Evolutionary conservation across 2,329 filamentous ascomycete species (phyloP).

Genomic region (Drechslerella coelobrocha): DNA sequence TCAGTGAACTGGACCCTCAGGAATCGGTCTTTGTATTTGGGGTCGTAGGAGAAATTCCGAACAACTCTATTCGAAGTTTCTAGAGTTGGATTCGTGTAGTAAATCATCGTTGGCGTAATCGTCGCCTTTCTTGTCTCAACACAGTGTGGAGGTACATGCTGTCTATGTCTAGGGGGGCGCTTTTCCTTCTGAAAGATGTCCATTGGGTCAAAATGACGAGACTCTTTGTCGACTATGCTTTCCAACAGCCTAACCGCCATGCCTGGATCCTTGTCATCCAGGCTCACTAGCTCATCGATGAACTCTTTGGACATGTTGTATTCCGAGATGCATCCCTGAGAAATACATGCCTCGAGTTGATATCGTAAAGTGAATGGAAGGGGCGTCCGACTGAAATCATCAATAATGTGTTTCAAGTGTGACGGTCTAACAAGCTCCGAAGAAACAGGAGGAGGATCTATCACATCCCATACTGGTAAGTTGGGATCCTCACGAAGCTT

Average conservation of each 20-base stretch:
- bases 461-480: constrained; percentile 61
- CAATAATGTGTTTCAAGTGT: constrained; percentile 54
- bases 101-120: constrained; percentile 83
- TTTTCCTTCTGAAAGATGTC: constrained; percentile 67
- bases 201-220: constrained; percentile 73
- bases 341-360: constrained; percentile 92
- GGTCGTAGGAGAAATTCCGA: constrained; percentile 75
- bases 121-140: constrained; percentile 76
- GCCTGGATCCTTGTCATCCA: constrained; percentile 59
- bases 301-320: constrained; percentile 74
- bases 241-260: constrained; percentile 52
- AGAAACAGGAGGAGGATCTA: constrained; percentile 53
- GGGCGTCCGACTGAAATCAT: constrained; percentile 58
- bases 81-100: constrained; percentile 76
- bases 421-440: constrained; percentile 51
- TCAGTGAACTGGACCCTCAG: constrained; percentile 89
- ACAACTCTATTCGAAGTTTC: constrained; percentile 90
- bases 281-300: constrained; percentile 65
- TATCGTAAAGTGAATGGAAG: constrained; percentile 79
- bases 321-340: constrained; percentile 76
- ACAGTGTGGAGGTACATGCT: constrained; percentile 72
- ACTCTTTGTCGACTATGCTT: constrained; percentile 69
- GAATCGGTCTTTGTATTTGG: constrained; percentile 75
- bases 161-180: constrained; percentile 62
- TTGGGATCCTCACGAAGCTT: constrained; percentile 56